A percentile compares a stretch with the other conserved stretches of the same genome.
These are phyloP conservation scores for Phytophthora tubulina DNA, from an alignment of 352 stramenopile genomes.

Conservation along the genomic window DNA sequence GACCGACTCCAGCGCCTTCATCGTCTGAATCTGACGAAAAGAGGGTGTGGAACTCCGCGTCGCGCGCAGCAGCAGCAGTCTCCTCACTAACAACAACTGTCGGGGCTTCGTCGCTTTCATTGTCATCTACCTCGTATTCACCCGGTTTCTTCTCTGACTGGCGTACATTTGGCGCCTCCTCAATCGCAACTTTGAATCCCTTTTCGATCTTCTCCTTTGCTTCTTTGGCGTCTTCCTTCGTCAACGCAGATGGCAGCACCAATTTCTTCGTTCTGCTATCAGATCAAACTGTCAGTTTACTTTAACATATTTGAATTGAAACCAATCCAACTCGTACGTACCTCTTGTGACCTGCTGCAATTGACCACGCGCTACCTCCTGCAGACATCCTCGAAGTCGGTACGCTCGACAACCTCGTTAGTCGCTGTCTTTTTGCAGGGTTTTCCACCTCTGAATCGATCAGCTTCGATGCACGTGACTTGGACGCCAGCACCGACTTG, in stretches of 20 bases:
- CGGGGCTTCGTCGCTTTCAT: constrained; percentile 3
- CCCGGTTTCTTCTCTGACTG: neutral
- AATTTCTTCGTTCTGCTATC: constrained; percentile 22
- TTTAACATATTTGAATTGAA: neutral
- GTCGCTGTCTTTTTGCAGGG: constrained; percentile 32
- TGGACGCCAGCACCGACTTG: constrained; percentile 76
- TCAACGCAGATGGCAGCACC: constrained; percentile 49
- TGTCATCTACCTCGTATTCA: neutral
- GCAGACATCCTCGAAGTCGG: constrained; percentile 16
- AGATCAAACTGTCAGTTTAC: constrained; percentile 15
- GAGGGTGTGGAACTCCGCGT: constrained; percentile 30
- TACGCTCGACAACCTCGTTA: constrained; percentile 25
- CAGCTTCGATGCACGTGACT: constrained; percentile 74
- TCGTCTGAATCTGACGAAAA: constrained; percentile 46
- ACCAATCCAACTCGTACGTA: constrained; percentile 18
- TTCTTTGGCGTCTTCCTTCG: constrained; percentile 42
- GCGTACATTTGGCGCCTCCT: neutral
- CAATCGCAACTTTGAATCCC: constrained; percentile 35
- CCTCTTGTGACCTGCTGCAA: constrained; percentile 29
- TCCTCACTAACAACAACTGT: constrained; percentile 6
- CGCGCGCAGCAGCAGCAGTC: constrained; percentile 26
- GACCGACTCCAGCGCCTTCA: neutral
- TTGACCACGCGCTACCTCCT: constrained; percentile 30
- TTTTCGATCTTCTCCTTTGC: constrained; percentile 53
- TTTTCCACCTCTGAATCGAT: constrained; percentile 43